These are phyloP conservation scores for Sporothrix globosa DNA, from an alignment of 2,329 filamentous ascomycete species.

Conservation along the genomic window DNA sequence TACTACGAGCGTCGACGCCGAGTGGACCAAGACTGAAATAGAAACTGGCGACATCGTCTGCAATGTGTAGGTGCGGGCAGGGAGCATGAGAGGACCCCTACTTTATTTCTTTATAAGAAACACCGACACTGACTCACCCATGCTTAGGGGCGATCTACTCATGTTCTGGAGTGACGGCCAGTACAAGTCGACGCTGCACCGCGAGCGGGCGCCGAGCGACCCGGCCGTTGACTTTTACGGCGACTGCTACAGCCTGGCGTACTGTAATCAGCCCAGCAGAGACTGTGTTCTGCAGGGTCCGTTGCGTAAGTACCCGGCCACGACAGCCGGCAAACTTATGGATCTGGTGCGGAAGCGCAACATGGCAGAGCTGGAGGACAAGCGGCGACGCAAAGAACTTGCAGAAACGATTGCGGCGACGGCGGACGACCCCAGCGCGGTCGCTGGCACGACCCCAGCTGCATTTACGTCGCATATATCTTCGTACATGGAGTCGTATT, in stretches of 20 bases:
- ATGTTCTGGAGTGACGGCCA: slow-evolving; percentile 69
- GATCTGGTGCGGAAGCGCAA: slow-evolving; percentile 58
- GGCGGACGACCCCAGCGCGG: neutral
- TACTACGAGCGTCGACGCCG: slow-evolving; percentile 53
- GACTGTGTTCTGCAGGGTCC: slow-evolving; percentile 63
- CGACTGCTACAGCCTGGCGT: slow-evolving; percentile 65
- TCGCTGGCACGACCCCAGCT: neutral
- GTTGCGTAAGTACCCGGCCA: slow-evolving; percentile 59
- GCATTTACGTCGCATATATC: neutral
- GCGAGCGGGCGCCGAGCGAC: slow-evolving; percentile 57
- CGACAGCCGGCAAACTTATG: neutral
- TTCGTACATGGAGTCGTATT: slow-evolving; percentile 14
- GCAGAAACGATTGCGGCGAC: slow-evolving; percentile 19
- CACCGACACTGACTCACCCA: no score
- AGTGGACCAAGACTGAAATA: slow-evolving; percentile 65
- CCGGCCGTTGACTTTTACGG: slow-evolving; percentile 55
- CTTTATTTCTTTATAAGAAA: neutral
- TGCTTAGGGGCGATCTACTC: slow-evolving; percentile 56
- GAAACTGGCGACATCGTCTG: slow-evolving; percentile 60
- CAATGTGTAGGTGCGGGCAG: slow-evolving; percentile 53
- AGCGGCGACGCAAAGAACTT: neutral
- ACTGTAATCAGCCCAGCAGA: slow-evolving; percentile 58
- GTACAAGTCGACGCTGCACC: slow-evolving; percentile 68
- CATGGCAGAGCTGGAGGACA: slow-evolving; percentile 50
- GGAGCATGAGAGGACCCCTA: no score